Evolutionary conservation across 345 rosid genomes (phyloP), one percentile per base, ranked within the genome.

Genomic region (Triadica sebifera): DNA sequence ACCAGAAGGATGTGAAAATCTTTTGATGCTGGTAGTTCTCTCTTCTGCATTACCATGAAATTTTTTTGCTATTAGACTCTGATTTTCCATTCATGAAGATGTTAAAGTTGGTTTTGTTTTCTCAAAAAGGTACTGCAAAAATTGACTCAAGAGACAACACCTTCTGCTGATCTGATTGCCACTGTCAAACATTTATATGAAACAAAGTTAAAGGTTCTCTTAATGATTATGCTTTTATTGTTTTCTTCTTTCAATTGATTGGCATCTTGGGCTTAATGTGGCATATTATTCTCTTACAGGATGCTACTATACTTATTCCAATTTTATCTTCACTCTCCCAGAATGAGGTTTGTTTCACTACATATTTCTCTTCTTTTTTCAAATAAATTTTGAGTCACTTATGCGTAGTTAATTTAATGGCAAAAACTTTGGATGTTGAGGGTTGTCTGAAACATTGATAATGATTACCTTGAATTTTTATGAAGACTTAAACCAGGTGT

Each of bases 1-100:
- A 41, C 99, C 99, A 59, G 90, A 86, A 86, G 98, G 98, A 85
- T 93, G 98, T 84, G 99, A 95, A 86, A 90, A 91, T 85, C 94
- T 95, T 74, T 83, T 95, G 89, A 91, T 86, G 67, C 82, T 88
- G 86, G 99, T 95, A 85, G 74, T 65, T 77, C 65, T 73, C 64
- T 61, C 72, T 75, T 59, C 25, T 60, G 29, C 5, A 49, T 81
- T 65, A 58, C 65, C 43, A 65, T 73, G 61, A 66, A 8, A 37
- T 53, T 41, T 37, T 37, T 47, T 43, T 69, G 56, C 57, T 55
- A 38, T 57, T 64, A 5, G 74, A 4, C 22, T 64, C 37, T 49
- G 34, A 65, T 70, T 24, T 67, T 78, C 70, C 69, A 56, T 70
- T 59, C 61, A 70, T 78, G 65, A 74, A 55, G 69, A 67, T 45